Conservation (phyloP, 768 basidiomycete species). For the Mycena albidolilacea region DNA sequence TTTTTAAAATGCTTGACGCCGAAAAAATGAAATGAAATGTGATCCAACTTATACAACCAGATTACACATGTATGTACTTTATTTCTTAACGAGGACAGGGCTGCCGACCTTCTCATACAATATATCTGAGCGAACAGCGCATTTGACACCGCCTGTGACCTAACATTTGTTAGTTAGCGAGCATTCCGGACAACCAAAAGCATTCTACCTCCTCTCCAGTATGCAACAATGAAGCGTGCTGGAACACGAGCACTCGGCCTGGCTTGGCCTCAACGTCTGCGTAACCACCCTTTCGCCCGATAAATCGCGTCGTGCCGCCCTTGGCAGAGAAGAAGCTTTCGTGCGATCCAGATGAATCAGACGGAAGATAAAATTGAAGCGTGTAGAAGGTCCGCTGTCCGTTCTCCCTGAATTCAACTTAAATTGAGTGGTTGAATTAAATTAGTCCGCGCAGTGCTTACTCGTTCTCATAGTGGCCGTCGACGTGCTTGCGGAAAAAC, state of each 20-base stretch:
- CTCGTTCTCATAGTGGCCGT: constrained; percentile 30
- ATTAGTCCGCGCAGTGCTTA: not conserved
- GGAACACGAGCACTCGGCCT: constrained; percentile 36
- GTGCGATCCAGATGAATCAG: constrained; percentile 30
- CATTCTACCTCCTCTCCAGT: constrained; percentile 34
- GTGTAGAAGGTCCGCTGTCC: constrained; percentile 39
- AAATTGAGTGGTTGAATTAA: not conserved
- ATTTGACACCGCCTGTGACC: constrained; percentile 35
- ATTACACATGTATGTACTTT: not conserved
- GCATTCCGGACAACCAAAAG: not conserved
- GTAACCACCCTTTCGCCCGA: constrained; percentile 11
- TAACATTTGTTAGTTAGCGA: not conserved
- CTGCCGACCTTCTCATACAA: constrained; percentile 33
- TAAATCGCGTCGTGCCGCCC: constrained; percentile 36
- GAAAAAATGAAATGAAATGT: too few relatives aligned
- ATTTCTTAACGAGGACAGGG: constrained; percentile 11
- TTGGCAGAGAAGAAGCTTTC: constrained; percentile 28
- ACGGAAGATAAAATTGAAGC: constrained; percentile 38
- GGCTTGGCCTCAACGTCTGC: constrained; percentile 32
- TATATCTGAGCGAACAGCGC: constrained; percentile 34
- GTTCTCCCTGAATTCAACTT: constrained; percentile 7
- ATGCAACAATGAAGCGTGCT: constrained; percentile 32
- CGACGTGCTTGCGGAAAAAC: constrained; percentile 28
- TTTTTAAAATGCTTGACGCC: too few relatives aligned
- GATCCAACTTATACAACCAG: too few relatives aligned